These are phyloP conservation scores for Lepiota subincarnata DNA, from an alignment of 768 basidiomycete genomes.

Conservation along the genomic window DNA sequence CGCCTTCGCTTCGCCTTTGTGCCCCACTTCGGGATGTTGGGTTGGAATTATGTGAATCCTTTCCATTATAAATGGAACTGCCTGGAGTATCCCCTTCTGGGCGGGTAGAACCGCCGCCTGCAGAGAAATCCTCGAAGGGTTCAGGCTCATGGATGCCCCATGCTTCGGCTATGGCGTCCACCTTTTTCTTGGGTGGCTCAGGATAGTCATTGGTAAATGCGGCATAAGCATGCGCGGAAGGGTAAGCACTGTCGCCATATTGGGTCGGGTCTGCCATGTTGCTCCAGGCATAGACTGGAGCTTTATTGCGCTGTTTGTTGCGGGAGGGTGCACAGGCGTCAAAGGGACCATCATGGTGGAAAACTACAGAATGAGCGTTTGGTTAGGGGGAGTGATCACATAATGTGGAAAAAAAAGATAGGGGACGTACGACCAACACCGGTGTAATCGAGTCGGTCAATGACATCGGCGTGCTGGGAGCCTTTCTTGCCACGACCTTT, in stretches of 20 bases:
- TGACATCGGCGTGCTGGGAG: conserved; percentile 82
- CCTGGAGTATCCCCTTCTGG: conserved; percentile 55
- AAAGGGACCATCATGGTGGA: conserved; percentile 91
- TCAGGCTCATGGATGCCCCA: conserved; percentile 94
- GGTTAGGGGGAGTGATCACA: conserved; percentile 12
- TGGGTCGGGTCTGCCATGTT: conserved; percentile 33
- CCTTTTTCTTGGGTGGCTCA: conserved; percentile 75
- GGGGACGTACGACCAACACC: conserved; percentile 70
- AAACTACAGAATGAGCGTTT: conserved; percentile 48
- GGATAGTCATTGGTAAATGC: conserved; percentile 49
- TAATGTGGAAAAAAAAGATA: conserved; percentile 2
- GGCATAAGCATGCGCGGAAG: conserved; percentile 43
- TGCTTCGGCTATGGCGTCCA: conserved; percentile 86
- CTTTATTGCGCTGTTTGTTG: conserved; percentile 73
- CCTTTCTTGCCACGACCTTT: conserved; percentile 62
- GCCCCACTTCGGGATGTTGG: conserved; percentile 30
- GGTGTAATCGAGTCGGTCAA: conserved; percentile 83
- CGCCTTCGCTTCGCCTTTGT: conserved; percentile 24
- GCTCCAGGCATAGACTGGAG: conserved; percentile 81
- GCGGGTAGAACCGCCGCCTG: conserved; percentile 60
- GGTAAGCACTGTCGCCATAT: conserved; percentile 44
- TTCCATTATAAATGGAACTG: conserved; percentile 67
- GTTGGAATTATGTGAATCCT: conserved; percentile 39
- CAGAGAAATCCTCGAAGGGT: conserved; percentile 86
- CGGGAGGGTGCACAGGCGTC: conserved; percentile 90